Base-by-base conservation (phyloP, 176 grass and related monocot species). In the Poa annua region DNA sequence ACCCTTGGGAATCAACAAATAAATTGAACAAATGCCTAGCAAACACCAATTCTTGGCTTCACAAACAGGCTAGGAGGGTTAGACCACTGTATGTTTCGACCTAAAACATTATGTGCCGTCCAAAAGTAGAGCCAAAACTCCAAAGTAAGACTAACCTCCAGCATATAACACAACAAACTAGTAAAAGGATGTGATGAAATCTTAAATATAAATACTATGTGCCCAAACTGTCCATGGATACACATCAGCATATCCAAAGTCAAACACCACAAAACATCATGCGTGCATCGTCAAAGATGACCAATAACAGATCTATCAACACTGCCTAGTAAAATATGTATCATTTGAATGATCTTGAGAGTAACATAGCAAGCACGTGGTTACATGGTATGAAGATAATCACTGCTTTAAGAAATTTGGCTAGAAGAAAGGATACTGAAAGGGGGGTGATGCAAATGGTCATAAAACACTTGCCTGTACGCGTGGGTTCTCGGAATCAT, bases 401-500 rank as follows among this genome's bases (percentile, higher is more conserved):
- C 41, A 44, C 15, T 89, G 45, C 9, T 82, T 73, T 78, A 52
- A 80, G 7, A 49, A 50, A 65, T 15, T 74, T 66, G 44, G 8
- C 22, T 26, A 61, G 20, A 48, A 4, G 34, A 76, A 76, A 41
- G 7, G 6, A 61, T 52, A 69, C 15, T 76, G 65, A 53, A 81
- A 71, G 21, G 63, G 17, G 10, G 25, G 4, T 65, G 33, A 54
- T 85, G 11, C 52, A 88, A 74, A 33, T 54, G 25, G 16, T 52
- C 4, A 75, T 38, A 29, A 54, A 69, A 65, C 12, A 88, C 90
- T 91, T 94, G 81, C 95, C 96, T 98, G 96, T 76, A 98, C 83
- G 3, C 96, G 90, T 29, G 96, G 96, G 85, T 95, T 98, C 71
- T 98, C 91, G 20, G 91, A 95, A 88, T 98, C 96, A 69, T 98